Evolutionary conservation across 2,329 filamentous ascomycete species (phyloP).

Genomic region (Cladosporium sp.): DNA sequence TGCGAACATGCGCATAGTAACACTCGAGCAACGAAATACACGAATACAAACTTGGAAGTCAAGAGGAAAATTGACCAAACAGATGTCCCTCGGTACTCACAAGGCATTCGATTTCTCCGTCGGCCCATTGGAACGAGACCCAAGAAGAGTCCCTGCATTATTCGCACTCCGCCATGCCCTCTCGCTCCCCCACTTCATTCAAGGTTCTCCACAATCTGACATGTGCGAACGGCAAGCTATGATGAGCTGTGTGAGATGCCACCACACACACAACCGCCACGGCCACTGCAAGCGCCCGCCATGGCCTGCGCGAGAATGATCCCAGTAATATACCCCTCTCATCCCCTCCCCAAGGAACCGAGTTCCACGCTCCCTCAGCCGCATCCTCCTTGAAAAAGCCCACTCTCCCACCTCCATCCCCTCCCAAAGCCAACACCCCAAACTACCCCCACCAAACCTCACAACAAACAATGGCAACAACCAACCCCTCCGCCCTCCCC

Average conservation of each 20-base stretch:
- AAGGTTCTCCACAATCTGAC: background rate
- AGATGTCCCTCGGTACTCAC: background rate
- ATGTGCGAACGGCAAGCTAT: background rate
- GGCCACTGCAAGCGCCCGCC: conserved; percentile 1
- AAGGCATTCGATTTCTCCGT: too few relatives aligned
- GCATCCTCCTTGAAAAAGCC: background rate
- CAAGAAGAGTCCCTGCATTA: background rate
- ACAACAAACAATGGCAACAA: conserved; percentile 17
- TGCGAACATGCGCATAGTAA: too few relatives aligned
- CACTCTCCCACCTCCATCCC: background rate
- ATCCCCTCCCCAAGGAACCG: background rate
- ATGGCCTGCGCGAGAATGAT: conserved; percentile 4
- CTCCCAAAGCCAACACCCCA: background rate
- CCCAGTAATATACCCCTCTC: conserved; percentile 1
- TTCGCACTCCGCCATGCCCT: background rate
- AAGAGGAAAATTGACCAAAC: background rate
- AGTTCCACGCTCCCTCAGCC: background rate
- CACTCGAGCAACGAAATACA: background rate
- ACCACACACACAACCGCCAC: background rate
- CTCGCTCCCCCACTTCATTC: background rate
- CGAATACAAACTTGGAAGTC: background rate
- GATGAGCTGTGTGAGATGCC: background rate
- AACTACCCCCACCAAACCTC: background rate
- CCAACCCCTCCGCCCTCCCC: conserved; percentile 29
- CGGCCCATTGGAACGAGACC: background rate